These are phyloP conservation scores for Citrullus amarus DNA, from an alignment of 306 rosid genomes.

Conservation along the genomic window DNA sequence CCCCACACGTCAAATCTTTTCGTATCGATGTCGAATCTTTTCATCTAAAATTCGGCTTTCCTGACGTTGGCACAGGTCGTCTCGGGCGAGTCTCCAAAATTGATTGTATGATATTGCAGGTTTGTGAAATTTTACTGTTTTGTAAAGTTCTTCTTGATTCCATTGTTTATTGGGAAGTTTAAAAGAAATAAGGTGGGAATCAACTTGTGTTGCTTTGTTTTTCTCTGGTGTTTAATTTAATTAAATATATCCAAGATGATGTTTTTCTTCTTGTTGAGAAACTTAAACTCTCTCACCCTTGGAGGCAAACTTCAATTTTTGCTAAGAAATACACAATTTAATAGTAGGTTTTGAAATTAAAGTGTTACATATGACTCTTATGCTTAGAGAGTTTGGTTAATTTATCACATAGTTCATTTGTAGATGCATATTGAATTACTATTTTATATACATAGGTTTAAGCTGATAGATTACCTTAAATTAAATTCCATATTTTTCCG, in stretches of 20 bases:
- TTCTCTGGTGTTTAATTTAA: no score
- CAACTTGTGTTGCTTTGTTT: neutral
- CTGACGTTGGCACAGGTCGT: neutral
- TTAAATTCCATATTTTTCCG: neutral
- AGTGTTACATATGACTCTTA: no score
- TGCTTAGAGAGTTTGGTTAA: neutral
- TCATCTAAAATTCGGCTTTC: neutral
- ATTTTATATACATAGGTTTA: neutral
- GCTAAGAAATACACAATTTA: no score
- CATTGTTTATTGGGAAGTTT: neutral
- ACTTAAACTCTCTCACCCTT: neutral
- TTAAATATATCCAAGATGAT: neutral
- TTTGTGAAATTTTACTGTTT: neutral
- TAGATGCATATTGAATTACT: neutral
- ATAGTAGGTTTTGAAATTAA: no score
- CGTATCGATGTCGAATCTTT: no score
- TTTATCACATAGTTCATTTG: neutral
- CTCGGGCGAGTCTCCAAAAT: no score
- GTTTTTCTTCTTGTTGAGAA: neutral
- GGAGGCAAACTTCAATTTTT: neutral
- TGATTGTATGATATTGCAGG: neutral
- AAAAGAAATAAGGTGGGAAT: no score
- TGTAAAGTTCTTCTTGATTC: neutral
- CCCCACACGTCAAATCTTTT: neutral
- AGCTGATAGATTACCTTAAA: neutral